Conservation (phyloP, 2,329 filamentous ascomycete genomes). For the Aspergillus sojae region DNA sequence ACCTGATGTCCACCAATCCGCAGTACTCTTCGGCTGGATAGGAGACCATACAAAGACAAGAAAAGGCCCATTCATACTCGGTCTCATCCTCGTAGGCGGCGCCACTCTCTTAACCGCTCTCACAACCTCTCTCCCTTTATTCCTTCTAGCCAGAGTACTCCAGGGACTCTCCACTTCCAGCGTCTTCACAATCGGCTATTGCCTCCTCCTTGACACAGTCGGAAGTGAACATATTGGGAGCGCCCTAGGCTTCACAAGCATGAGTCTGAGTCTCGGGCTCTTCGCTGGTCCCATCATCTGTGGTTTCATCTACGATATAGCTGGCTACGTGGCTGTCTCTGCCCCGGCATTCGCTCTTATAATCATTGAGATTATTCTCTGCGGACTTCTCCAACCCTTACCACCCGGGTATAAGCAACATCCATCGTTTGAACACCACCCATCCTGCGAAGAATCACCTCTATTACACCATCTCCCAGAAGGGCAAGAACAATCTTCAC, state of each 20-base stretch:
- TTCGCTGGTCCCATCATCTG: conserved; percentile 67
- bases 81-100: conserved; percentile 9
- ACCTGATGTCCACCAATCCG: too few relatives aligned
- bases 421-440: neutral
- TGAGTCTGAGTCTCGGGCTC: conserved; percentile 63
- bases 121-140: conserved; percentile 59
- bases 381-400: conserved; percentile 45
- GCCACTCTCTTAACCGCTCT: conserved; percentile 66
- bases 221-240: conserved; percentile 13
- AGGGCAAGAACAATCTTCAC: conserved; percentile 41
- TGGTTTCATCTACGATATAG: conserved; percentile 64
- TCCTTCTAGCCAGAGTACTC: conserved; percentile 65
- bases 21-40: conserved; percentile 13
- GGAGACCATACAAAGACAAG: conserved; percentile 5
- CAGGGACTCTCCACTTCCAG: conserved; percentile 69
- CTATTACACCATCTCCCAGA: neutral
- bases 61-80: conserved; percentile 11
- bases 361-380: conserved; percentile 53
- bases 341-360: conserved; percentile 38
- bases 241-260: conserved; percentile 58
- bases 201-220: conserved; percentile 61
- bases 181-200: conserved; percentile 71
- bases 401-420: neutral
- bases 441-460: neutral
- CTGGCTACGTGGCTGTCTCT: conserved; percentile 40